These are phyloP conservation scores for Cytidiella melzeri DNA, from an alignment of 768 basidiomycete species.

Conservation along the genomic window DNA sequence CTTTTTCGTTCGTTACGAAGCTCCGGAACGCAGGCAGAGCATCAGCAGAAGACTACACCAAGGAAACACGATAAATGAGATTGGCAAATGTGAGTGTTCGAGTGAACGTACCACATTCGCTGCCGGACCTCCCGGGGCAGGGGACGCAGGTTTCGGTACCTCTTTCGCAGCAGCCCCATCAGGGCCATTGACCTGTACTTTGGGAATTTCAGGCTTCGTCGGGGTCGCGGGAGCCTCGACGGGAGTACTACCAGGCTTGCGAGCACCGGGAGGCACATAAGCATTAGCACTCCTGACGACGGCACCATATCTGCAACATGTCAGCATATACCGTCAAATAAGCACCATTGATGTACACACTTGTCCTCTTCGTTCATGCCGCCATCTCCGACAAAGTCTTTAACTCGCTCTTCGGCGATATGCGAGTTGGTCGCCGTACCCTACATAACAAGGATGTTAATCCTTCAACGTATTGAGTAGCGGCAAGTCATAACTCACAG, in stretches of 20 bases:
- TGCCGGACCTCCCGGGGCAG: conserved; percentile 34
- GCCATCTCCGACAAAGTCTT: conserved; percentile 52
- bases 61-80: conserved; percentile 13
- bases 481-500: too few relatives aligned
- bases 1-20: conserved; percentile 89
- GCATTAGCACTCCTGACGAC: conserved; percentile 85
- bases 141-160: conserved; percentile 57
- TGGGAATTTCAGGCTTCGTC: conserved; percentile 50
- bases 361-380: conserved; percentile 93
- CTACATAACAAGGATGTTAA: conserved; percentile 36
- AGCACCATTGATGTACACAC: too few relatives aligned
- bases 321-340: too few relatives aligned
- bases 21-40: conserved; percentile 83
- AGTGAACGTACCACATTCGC: conserved; percentile 43
- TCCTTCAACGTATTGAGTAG: too few relatives aligned
- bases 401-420: conserved; percentile 81
- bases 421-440: conserved; percentile 68
- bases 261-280: conserved; percentile 91
- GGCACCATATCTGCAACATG: conserved; percentile 70
- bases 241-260: conserved; percentile 37
- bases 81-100: background rate
- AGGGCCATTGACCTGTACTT: conserved; percentile 73
- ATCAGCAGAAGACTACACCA: conserved; percentile 66
- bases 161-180: conserved; percentile 52
- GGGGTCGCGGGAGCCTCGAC: conserved; percentile 16